Conservation (phyloP, 2,329 filamentous ascomycete genomes). For the Xylaria sp. region DNA sequence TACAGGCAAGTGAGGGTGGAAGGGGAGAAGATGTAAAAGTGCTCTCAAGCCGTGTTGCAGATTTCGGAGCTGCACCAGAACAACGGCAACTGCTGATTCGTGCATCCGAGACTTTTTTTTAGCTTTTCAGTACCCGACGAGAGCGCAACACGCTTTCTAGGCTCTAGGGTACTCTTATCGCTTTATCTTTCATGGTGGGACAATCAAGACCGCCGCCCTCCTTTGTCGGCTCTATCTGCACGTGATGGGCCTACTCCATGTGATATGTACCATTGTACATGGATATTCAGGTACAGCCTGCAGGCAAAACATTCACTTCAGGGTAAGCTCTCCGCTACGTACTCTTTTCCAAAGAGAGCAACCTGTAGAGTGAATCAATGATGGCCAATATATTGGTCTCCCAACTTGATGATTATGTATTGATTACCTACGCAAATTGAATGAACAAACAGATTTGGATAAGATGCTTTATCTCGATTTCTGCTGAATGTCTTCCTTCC, state of each 20-base stretch:
- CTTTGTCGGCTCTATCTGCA: constrained; percentile 1
- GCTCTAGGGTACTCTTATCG: constrained; percentile 25
- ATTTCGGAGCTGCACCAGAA: not conserved
- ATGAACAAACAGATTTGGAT: not conserved
- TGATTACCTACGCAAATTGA: not conserved
- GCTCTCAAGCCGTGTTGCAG: constrained; percentile 11
- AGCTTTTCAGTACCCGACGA: not conserved
- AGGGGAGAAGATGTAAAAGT: not conserved
- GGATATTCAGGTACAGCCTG: not conserved
- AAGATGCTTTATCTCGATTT: not conserved
- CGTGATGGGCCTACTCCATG: not conserved
- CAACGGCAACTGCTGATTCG: constrained; percentile 18
- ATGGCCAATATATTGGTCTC: too few species aligned
- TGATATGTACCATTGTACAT: not conserved
- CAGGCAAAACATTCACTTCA: not conserved
- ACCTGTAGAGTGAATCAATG: not conserved
- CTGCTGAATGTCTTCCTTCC: constrained; percentile 46
- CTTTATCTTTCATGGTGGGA: constrained; percentile 1
- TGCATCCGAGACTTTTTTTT: constrained; percentile 7
- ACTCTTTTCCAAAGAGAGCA: not conserved
- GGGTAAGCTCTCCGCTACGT: not conserved
- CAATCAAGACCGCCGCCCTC: not conserved
- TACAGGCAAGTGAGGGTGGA: not conserved
- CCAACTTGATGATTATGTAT: too few species aligned
- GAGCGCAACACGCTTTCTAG: constrained; percentile 19